Conservation (phyloP, 2,329 filamentous ascomycete genomes). For the Diaporthe eres region DNA sequence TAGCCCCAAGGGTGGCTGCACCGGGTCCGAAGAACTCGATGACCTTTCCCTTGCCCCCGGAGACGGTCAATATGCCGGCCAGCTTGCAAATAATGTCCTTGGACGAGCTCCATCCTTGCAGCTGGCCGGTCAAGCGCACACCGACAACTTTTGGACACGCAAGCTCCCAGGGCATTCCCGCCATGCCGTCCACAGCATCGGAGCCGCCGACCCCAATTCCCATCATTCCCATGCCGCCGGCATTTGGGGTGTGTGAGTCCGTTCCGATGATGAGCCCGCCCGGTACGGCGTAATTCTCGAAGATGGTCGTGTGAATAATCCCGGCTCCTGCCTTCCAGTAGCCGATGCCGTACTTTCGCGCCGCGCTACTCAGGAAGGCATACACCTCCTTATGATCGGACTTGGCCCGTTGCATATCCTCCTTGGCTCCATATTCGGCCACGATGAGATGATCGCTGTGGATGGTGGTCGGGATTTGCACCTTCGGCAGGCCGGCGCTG, state of each 20-base stretch:
- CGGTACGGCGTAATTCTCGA: conserved; percentile 97
- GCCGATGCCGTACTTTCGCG: conserved; percentile 91
- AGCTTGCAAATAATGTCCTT: conserved; percentile 91
- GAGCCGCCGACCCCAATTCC: conserved; percentile 98
- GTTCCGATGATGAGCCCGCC: conserved; percentile 99
- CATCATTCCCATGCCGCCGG: conserved; percentile 90
- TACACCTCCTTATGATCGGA: conserved; percentile 96
- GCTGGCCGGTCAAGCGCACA: conserved; percentile 84
- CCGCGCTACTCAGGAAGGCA: conserved; percentile 94
- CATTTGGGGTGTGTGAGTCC: conserved; percentile 97
- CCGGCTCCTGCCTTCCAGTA: conserved; percentile 96
- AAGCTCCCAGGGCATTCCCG: conserved; percentile 96
- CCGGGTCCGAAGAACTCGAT: conserved; percentile 96
- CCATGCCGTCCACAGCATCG: conserved; percentile 97
- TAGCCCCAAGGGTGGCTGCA: conserved; percentile 89
- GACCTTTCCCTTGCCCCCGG: conserved; percentile 93
- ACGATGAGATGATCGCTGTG: conserved; percentile 99
- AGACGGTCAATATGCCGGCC: conserved; percentile 90
- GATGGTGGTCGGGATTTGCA: conserved; percentile 95
- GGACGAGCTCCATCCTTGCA: conserved; percentile 91
- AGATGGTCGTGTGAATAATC: conserved; percentile 96
- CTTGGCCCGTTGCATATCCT: conserved; percentile 87
- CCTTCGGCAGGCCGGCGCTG: conserved; percentile 90
- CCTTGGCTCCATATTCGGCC: conserved; percentile 88
- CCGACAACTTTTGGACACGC: conserved; percentile 94